Conservation (phyloP, 768 basidiomycete species). For the Sarcomyxa edulis region DNA sequence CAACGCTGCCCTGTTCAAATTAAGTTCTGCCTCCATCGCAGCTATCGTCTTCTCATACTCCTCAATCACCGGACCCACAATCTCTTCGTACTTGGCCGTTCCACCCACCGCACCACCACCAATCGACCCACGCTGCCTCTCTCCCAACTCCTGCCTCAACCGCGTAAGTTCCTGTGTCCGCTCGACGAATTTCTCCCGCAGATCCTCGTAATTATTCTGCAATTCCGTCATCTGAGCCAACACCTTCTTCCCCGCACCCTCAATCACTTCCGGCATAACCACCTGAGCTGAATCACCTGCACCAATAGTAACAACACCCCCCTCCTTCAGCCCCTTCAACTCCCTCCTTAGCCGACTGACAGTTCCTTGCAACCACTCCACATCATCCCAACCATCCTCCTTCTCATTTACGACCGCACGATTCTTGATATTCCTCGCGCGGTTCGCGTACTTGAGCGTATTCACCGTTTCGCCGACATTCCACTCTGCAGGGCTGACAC, state of each 20-base stretch:
- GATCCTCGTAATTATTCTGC: slow-evolving; percentile 79
- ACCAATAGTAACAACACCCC: slow-evolving; percentile 37
- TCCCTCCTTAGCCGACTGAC: slow-evolving; percentile 85
- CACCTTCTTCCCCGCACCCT: slow-evolving; percentile 71
- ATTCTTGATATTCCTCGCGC: slow-evolving; percentile 97
- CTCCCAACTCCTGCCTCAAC: slow-evolving; percentile 72
- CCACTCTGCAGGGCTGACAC: slow-evolving; percentile 94
- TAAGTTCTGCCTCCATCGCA: slow-evolving; percentile 91
- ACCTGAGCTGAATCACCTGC: slow-evolving; percentile 24
- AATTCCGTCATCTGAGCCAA: slow-evolving; percentile 78
- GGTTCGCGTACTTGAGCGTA: slow-evolving; percentile 95
- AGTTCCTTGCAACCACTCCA: slow-evolving; percentile 91
- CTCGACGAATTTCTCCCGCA: slow-evolving; percentile 80
- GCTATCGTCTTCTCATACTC: slow-evolving; percentile 98
- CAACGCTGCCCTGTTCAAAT: slow-evolving; percentile 80
- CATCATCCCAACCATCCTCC: slow-evolving; percentile 98
- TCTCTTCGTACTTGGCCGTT: slow-evolving; percentile 82
- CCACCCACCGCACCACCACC: slow-evolving; percentile 58
- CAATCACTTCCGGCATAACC: slow-evolving; percentile 29
- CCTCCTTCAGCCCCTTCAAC: slow-evolving; percentile 73
- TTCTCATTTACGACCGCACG: slow-evolving; percentile 86
- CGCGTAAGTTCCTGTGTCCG: slow-evolving; percentile 86
- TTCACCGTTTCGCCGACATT: slow-evolving; percentile 93
- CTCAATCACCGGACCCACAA: slow-evolving; percentile 95
- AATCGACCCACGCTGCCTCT: slow-evolving; percentile 53